Evolutionary conservation across 1,284 basidiomycete genomes (phyloP).

Genomic region (Erythrobasidium hasegawianum): DNA sequence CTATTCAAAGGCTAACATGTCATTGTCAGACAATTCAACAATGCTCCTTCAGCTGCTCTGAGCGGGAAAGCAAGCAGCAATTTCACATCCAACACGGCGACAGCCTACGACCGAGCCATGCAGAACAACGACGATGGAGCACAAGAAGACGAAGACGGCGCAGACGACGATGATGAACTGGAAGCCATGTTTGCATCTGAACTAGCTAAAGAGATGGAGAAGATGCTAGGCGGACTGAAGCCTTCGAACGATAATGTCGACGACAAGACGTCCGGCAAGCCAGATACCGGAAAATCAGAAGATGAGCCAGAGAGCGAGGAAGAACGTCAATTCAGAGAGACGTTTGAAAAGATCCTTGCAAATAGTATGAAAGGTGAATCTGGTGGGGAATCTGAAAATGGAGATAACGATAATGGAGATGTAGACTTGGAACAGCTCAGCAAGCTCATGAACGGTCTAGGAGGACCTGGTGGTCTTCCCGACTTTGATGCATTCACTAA

Average conservation of each 20-base stretch:
- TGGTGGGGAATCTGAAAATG: constrained; percentile 9
- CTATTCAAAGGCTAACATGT: background rate
- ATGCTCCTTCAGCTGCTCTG: constrained; percentile 1
- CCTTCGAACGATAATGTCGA: background rate
- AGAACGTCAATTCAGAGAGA: constrained; percentile 26
- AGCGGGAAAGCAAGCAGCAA: constrained; percentile 2
- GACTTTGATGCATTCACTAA: background rate
- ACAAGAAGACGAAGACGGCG: constrained; percentile 3
- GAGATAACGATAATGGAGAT: constrained; percentile 1
- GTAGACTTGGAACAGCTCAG: constrained; percentile 25
- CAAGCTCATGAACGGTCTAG: constrained; percentile 29
- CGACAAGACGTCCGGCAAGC: constrained; percentile 4
- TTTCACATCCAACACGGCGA: constrained; percentile 6
- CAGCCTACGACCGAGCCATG: constrained; percentile 26
- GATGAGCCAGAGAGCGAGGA: constrained; percentile 15
- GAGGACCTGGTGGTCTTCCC: constrained; percentile 1
- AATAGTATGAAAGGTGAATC: background rate
- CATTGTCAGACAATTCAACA: constrained; percentile 19
- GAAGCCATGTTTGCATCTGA: constrained; percentile 34
- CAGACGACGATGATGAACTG: constrained; percentile 29
- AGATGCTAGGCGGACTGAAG: constrained; percentile 19
- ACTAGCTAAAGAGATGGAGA: constrained; percentile 36
- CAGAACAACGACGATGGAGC: background rate
- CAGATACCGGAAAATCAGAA: constrained; percentile 22
- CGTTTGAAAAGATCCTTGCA: constrained; percentile 29